Base-by-base conservation (phyloP, 345 rosid species). In the Mercurialis annua region DNA sequence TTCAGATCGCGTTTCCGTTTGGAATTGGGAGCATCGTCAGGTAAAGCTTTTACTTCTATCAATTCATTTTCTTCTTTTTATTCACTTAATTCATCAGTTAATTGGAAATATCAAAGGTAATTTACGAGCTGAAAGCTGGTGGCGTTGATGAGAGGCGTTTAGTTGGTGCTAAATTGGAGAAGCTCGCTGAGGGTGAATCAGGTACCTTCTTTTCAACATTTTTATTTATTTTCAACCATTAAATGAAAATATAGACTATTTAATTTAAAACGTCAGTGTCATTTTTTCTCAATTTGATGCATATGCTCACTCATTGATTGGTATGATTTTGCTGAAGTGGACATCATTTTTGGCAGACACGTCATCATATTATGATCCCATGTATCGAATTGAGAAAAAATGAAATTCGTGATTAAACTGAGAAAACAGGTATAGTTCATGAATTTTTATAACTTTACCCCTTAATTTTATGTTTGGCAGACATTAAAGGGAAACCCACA, bases 1-100 rank as follows among this genome's bases (percentile, higher is more conserved):
- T 30, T 84, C 90, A 1, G 99, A 95, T 87, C 90, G 89, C 81
- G 96, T 95, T 76, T 85, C 93, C 46, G 97, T 95, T 54, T 95
- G 98, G 99, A 95, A 95, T 69, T 95, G 97, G 99, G 99, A 95
- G 72, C 93, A 95, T 73, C 98, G 98, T 33, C 99, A 95, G 94
- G 96, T 86, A 70, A 67, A 2, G 42, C 62, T 17, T 42, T 2
- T n/a, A 11, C 46, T 36, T 11, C 12, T 43, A 8, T 36, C 3
- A 10, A 2, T 16, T 1, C 26, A 33, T 40, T 3, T 3, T 40
- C 11, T 3, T 40, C 11, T 40, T 40, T 40, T 40, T 3, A 1
- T 40, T 40, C 8, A 1, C 8, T 40, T 40, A 40, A 40, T 40
- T 40, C 1, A 3, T 10, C 4, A 7, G 8, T 40, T 40, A 7